phyloP scores from a whole-genome alignment of 495 filamentous ascomycete genomes.

The Podospora appendiculata region DNA sequence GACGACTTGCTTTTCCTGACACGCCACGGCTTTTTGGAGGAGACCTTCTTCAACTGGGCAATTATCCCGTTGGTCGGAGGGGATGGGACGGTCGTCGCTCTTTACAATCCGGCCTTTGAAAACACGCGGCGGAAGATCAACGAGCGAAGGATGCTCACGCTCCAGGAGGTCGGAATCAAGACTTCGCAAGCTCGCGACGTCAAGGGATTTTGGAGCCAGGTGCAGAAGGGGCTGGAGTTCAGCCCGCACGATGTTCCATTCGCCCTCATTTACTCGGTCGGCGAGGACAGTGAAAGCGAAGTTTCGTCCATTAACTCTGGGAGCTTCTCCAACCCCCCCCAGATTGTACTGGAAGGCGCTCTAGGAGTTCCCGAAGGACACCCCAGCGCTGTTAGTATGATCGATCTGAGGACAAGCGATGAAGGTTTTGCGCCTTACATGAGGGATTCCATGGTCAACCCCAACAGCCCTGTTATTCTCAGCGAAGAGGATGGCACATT shows the following conservation, averaged over 20 bases:
- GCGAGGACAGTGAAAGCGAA: constrained; percentile 53
- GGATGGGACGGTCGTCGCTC: constrained; percentile 53
- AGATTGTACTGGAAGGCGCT: constrained; percentile 52
- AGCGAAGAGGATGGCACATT: constrained; percentile 50
- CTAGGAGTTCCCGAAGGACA: constrained; percentile 57
- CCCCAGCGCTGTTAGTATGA: constrained; percentile 37
- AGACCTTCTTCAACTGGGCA: constrained; percentile 63
- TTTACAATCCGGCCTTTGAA: constrained; percentile 64
- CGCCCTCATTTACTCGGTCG: constrained; percentile 54
- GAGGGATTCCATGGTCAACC: constrained; percentile 55
- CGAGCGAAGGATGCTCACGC: constrained; percentile 57
- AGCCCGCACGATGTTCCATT: constrained; percentile 60
- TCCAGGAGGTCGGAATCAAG: constrained; percentile 62
- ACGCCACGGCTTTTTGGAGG: constrained; percentile 54
- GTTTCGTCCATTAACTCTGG: constrained; percentile 54
- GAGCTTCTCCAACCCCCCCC: constrained; percentile 42
- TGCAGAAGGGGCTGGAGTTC: constrained; percentile 48
- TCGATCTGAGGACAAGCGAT: constrained; percentile 53
- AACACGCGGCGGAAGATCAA: constrained; percentile 57
- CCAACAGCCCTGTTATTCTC: constrained; percentile 48
- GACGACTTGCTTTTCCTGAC: constrained; percentile 60
- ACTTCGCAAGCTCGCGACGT: constrained; percentile 60
- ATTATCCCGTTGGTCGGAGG: constrained; percentile 59
- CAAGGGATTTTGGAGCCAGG: constrained; percentile 52
- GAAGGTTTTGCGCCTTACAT: constrained; percentile 61